These are phyloP conservation scores for Leccinum pachyderme DNA, from an alignment of 1,284 basidiomycete genomes.

Conservation along the genomic window DNA sequence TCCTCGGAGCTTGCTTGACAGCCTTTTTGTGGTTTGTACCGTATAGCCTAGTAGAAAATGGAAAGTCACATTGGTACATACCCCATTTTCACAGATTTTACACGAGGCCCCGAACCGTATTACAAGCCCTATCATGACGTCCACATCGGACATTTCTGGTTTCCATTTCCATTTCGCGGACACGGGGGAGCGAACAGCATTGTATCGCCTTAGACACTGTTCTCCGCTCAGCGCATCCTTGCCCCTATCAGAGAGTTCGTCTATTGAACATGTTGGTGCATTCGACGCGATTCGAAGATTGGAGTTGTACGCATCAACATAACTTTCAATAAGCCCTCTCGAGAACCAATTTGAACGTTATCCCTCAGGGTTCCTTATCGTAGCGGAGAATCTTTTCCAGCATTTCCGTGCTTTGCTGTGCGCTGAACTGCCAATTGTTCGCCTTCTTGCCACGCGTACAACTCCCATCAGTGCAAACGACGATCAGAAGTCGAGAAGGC, in stretches of 20 bases:
- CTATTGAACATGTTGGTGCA: no score
- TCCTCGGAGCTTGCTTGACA: constrained; percentile 3
- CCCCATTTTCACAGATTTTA: neutral
- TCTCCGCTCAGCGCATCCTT: neutral
- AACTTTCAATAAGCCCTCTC: neutral
- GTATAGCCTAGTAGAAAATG: neutral
- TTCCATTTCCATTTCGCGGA: constrained; percentile 9
- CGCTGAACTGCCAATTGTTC: neutral
- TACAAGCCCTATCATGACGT: constrained; percentile 5
- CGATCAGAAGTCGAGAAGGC: constrained; percentile 24
- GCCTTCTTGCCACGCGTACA: neutral
- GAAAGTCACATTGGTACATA: neutral
- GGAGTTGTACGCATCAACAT: neutral
- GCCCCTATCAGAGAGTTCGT: neutral
- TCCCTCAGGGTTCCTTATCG: neutral
- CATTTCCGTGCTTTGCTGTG: neutral
- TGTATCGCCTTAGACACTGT: neutral
- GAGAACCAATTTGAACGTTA: neutral
- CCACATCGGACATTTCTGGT: neutral
- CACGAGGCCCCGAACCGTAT: neutral
- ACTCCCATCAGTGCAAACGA: constrained; percentile 9
- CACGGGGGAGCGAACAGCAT: neutral
- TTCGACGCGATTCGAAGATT: neutral
- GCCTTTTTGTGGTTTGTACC: neutral
- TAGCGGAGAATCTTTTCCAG: neutral